Base-by-base conservation (phyloP, 345 rosid genomes). In the Euphorbia pulcherrima region DNA sequence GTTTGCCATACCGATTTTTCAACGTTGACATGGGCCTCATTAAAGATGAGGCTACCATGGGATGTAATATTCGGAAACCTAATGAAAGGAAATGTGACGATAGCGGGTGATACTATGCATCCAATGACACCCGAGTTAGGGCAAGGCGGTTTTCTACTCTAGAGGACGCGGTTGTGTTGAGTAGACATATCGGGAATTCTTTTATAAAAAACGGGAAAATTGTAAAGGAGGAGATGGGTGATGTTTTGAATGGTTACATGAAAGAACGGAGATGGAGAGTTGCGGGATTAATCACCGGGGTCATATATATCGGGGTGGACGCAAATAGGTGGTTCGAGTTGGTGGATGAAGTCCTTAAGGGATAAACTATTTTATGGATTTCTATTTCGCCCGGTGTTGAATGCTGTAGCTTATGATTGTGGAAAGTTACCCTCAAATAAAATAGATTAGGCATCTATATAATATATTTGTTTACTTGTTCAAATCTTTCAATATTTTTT, bases 51-150 rank as follows among this genome's bases (percentile, higher is more conserved):
- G 64, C 24, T 67, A 17, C 88, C 84, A 0, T 82, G 86, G 86
- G 27, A 68, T 30, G 46, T 84, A 6, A 5, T 82, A 1, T 44
- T 77, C 1, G 80, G 77, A 35, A 83, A 67, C 8, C 51, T 83
- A n/a, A 77, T 76, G 58, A 74, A 64, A 46, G 79, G 71, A 3
- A 82, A 77, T 60, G 21, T 83, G 3, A 79, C 83, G 0, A 72
- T 83, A 17, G 86, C 75, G 0, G 87, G 87, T 0, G 85, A 83
- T 12, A 87, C 90, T 20, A 82, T 85, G 77, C 90, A 85, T 47
- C 84, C 84, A 10, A 83, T 77, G 84, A 86, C 83, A 0, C 87
- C 86, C 17, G 83, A 86, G 14, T 68, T 83, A 0, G 86, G 75
- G 2, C 85, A 86, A 68, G 90, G 90, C 1, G 87, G 83, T 0